Base-by-base conservation (phyloP, 2,329 filamentous ascomycete species). In the Fusarium secorum region DNA sequence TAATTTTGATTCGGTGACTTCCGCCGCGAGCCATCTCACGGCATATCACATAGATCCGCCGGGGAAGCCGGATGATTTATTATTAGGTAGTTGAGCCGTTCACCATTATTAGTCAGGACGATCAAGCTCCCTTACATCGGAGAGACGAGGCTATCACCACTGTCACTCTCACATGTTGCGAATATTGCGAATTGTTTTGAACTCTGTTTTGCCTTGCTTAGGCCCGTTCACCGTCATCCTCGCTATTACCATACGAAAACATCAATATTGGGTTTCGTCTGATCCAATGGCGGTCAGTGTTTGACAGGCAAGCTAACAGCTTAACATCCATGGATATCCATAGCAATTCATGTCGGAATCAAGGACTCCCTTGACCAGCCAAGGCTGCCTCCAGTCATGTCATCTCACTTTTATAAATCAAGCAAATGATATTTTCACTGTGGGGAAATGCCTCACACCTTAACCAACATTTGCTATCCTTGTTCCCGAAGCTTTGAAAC, bases 401-500 rank as follows among this genome's bases (percentile, higher is more conserved):
- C 69, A 60, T 72, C 59, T 66, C 61, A 66, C 36, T 60, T 60
- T 58, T 26, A 53, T 36, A 33, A 66, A 66, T 60, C 55, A 70
- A 65, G 51, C 55, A 68, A 64, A 55, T 60, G 51, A 51, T 56
- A 44, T 44, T 39, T 44, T 35, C 7, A 30, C 42, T 58, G 52
- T 55, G 55, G 62, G 42, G 68, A 67, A 66, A 75, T 71, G 38
- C 71, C 64, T 73, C 71, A 70, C 54, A 49, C 55, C 49, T 60
- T 42, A 55, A 39, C 46, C 48, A 63, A 53, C 41, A 42, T 44
- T 48, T 48, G 44, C 36, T 36, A 67, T 60, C 65, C 63, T 64
- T 72, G 67, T 49, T 59, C 46, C 59, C 42, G 38, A 60, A 26
- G 52, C 59, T 65, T 48, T 74, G 73, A 74, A 75, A 73, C 69